phyloP scores from a whole-genome alignment of 2,329 filamentous ascomycete genomes.

The Diaporthe longicolla region DNA sequence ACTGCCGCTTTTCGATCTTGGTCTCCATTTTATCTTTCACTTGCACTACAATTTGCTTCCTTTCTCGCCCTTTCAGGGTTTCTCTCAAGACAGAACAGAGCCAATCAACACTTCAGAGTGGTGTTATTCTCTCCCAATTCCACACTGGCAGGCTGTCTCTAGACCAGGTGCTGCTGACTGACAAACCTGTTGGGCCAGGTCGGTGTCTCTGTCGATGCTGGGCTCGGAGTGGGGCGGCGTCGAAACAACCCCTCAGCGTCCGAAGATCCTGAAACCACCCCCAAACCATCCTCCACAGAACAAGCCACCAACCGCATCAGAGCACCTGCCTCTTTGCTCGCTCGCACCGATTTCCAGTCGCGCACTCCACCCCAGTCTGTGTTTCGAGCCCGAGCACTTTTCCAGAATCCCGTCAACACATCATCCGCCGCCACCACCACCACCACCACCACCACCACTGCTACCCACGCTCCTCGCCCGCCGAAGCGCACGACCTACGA shows the following conservation, averaged over 20 bases:
- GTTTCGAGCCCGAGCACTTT: constrained; percentile 22
- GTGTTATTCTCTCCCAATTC: background rate
- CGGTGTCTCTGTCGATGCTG: background rate
- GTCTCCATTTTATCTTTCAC: background rate
- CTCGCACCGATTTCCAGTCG: constrained; percentile 17
- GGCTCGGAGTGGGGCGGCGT: constrained; percentile 15
- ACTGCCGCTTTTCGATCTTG: background rate
- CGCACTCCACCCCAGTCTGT: background rate
- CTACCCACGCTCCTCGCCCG: background rate
- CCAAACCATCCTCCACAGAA: constrained; percentile 25
- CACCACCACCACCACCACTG: background rate
- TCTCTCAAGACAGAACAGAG: too few relatives aligned
- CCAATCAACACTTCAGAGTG: background rate
- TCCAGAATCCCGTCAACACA: constrained; percentile 9
- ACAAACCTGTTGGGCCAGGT: background rate
- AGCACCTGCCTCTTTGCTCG: constrained; percentile 1
- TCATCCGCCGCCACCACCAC: background rate
- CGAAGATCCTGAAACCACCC: constrained; percentile 42
- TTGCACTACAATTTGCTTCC: background rate
- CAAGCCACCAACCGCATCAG: constrained; percentile 24
- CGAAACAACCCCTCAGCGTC: constrained; percentile 39
- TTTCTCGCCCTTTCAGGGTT: too few relatives aligned
- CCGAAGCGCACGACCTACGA: background rate
- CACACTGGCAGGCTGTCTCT: too few relatives aligned
- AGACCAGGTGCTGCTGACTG: too few relatives aligned